Evolutionary conservation across 352 stramenopile genomes (phyloP), one percentile per base, ranked within the genome.

Genomic region (Achlya hypogyna): DNA sequence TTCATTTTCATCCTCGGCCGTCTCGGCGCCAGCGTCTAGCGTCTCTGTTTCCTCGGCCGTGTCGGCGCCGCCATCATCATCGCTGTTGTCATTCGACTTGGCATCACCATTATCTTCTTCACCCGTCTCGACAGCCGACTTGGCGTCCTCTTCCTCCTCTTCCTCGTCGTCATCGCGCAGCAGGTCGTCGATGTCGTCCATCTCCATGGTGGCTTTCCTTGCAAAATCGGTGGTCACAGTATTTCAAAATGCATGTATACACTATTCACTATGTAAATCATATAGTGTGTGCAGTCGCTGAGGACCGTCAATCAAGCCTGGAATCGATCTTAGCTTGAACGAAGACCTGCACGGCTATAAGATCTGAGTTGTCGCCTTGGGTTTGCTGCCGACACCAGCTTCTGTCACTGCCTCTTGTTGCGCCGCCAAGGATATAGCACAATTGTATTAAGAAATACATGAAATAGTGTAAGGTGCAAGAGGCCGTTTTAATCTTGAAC

Each of bases 1-100:
- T 70, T 73, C 65, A 62, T 72, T 59, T 58, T 80, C 34, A 53
- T 69, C 47, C 62, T 69, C 27, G 27, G 54, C 27, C 8, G 60
- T 65, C 18, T 58, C 16, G 1, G 23, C 10, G n/a, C 69, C 71
- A 34, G 56, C 43, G 38, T 72, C 69, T 25, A 71, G 65, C 18
- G 58, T 34, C 20, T 71, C 35, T 22, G 69, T 67, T 29, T 74
- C 64, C 22, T 76, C 63, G 9, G 52, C 58, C 25, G 68, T 51
- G 22, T 74, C 43, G 2, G 28, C 63, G 35, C 75, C 67, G 32
- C 86, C 81, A 12, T 88, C 80, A 32, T 88, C 79, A 10, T 31
- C 49, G 31, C 31, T 40, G 29, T 58, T 58, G 23, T 66, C 59
- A 12, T 45, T 45, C 2, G 42, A 53, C 34, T 81, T 79, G n/a